Percentiles rank a stretch among this genome's conserved stretches.
Conservation (phyloP, 2,329 filamentous ascomycete genomes). For the Sporothrix pallida region DNA sequence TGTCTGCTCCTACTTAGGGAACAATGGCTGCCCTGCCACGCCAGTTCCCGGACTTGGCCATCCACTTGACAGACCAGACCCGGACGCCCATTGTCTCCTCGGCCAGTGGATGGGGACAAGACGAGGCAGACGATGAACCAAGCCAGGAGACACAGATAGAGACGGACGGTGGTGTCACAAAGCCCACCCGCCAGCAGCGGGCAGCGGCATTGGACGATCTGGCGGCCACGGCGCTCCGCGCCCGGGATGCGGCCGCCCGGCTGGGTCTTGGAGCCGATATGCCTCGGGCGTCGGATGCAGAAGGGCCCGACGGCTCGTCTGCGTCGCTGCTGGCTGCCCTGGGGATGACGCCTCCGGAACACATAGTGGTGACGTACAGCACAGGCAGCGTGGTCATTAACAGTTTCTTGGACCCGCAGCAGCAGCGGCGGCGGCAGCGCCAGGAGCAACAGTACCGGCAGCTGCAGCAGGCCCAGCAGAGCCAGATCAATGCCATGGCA, state of each 20-base stretch:
- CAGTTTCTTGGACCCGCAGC: conserved; percentile 53
- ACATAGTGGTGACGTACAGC: conserved; percentile 64
- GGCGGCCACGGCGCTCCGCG: conserved; percentile 58
- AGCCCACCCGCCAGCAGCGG: conserved; percentile 38
- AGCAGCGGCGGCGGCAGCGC: conserved; percentile 4
- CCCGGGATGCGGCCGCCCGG: conserved; percentile 59
- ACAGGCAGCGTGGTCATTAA: conserved; percentile 46
- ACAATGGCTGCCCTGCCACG: conserved; percentile 53
- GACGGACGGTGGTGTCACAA: neutral
- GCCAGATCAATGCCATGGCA: neutral
- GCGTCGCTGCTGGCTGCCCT: conserved; percentile 53
- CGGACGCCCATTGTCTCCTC: conserved; percentile 64
- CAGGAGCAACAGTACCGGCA: neutral
- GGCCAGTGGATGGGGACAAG: conserved; percentile 19
- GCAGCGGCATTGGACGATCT: conserved; percentile 59
- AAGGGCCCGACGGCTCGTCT: conserved; percentile 48
- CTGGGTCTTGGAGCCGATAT: conserved; percentile 52
- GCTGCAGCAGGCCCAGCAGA: neutral
- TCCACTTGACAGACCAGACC: conserved; percentile 63
- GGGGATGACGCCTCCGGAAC: conserved; percentile 57
- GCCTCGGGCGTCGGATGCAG: conserved; percentile 9
- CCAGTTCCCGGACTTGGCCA: conserved; percentile 57
- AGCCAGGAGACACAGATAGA: neutral
- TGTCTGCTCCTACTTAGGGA: neutral
- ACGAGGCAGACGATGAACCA: neutral